Base-by-base conservation (phyloP, 192 early-diverging fungal species). In the Coemansia sp. region DNA sequence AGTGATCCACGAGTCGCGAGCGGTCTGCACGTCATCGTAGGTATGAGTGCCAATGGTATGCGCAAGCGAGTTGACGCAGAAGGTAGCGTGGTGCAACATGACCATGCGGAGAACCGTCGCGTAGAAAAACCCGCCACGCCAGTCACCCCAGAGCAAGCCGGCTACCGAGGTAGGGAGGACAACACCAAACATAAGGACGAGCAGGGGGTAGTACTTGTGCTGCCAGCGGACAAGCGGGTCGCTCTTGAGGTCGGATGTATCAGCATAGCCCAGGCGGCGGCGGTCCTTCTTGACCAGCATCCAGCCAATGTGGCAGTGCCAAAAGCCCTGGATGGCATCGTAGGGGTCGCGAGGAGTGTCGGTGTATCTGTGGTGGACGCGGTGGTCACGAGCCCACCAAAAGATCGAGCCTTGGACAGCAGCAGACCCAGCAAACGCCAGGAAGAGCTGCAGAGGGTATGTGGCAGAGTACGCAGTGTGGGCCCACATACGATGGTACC, bases 331-430 rank as follows among this genome's bases (percentile, higher is more conserved):
- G 37, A 90, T 83, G 21, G 93, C 93, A 56, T 85, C 80, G 79
- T 94, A 94, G 18, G 93, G 93, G 63, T 93, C 93, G 80, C 85
- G 85, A 53, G 89, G 84, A 13, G 92, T 92, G 72, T 94, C 93
- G 24, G 93, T 94, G 74, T 88, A 94, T 50, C 93, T 84, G 83
- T 94, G 93, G 71, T 94, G 93, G 62, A 91, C 89, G 60, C 93
- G 90, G 73, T 94, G 93, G 36, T 89, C 89, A 31, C 93, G 85
- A 18, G 83, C 85, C 93, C 93, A 94, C 93, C 93, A 94, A 45
- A 88, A 85, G 62, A 92, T 87, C 51, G 90, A 91, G 58, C 93
- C 93, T 70, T 94, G 85, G 7, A 93, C 86, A 8, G 93, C 88
- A 39, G 89, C 88, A 16, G 86, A 83, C 46, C 89, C 88, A 4